These are phyloP conservation scores for Diplodia intermedia DNA, from an alignment of 2,329 filamentous ascomycete species.

Conservation along the genomic window DNA sequence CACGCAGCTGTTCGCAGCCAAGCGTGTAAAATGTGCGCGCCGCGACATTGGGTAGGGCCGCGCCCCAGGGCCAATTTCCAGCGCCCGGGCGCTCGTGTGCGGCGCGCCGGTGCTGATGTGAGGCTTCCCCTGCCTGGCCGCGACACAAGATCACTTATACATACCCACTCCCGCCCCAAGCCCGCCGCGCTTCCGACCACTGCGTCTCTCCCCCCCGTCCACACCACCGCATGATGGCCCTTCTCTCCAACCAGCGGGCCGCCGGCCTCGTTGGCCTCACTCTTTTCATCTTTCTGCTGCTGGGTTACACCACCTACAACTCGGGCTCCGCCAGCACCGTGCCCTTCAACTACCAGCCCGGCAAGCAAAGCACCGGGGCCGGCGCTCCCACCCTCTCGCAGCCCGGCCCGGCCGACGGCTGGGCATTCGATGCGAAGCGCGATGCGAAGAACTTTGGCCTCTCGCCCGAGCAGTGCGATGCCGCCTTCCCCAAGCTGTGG, in stretches of 20 bases:
- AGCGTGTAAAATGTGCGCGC: slow-evolving; percentile 29
- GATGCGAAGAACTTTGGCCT: slow-evolving; percentile 39
- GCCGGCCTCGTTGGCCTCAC: slow-evolving; percentile 32
- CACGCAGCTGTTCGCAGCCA: slow-evolving; percentile 21
- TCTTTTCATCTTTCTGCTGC: slow-evolving; percentile 32
- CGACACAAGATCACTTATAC: slow-evolving; percentile 26
- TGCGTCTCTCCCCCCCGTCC: slow-evolving; percentile 2
- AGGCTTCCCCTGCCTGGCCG: slow-evolving; percentile 22
- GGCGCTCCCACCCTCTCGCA: slow-evolving; percentile 20
- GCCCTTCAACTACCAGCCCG: slow-evolving; percentile 28
- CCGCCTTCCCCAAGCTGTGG: slow-evolving; percentile 39
- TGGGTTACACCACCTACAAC: slow-evolving; percentile 32
- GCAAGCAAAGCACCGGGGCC: not conserved
- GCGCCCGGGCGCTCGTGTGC: slow-evolving; percentile 20
- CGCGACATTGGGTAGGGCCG: slow-evolving; percentile 22
- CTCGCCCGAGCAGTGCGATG: slow-evolving; percentile 36
- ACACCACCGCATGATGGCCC: slow-evolving; percentile 23
- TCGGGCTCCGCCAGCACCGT: slow-evolving; percentile 27
- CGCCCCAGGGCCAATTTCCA: slow-evolving; percentile 16
- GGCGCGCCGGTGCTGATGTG: slow-evolving; percentile 25
- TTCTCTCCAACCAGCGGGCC: slow-evolving; percentile 31
- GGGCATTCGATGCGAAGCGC: slow-evolving; percentile 24
- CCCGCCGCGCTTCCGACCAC: slow-evolving; percentile 12
- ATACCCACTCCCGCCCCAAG: slow-evolving; percentile 36
- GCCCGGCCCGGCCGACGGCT: slow-evolving; percentile 26